A percentile compares a stretch with the other conserved stretches of the same genome.
These are phyloP conservation scores for Taxillus chinensis DNA, from an alignment of 164 flowering plant genomes.

Conservation along the genomic window DNA sequence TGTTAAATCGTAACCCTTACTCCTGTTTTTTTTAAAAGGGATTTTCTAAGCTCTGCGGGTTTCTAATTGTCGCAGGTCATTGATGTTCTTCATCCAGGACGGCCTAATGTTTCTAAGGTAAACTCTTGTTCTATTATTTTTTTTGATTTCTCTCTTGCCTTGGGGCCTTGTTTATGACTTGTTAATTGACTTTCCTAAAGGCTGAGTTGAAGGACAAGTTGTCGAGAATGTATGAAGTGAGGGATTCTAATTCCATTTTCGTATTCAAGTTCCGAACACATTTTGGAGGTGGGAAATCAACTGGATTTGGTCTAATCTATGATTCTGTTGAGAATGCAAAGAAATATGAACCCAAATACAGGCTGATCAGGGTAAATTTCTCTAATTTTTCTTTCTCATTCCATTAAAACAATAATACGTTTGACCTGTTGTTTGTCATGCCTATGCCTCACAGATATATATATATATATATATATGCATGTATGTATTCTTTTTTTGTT, in stretches of 20 bases:
- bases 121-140: background rate
- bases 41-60: background rate
- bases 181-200: slow-evolving; percentile 14
- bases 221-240: slow-evolving; percentile 48
- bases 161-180: background rate
- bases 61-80: slow-evolving; percentile 29
- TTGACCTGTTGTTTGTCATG: no score
- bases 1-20: no score
- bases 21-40: no score
- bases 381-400: background rate
- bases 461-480: no score
- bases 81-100: slow-evolving; percentile 69
- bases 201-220: slow-evolving; percentile 60
- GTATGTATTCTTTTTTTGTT: no score
- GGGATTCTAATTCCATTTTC: slow-evolving; percentile 50
- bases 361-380: slow-evolving; percentile 60
- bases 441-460: no score
- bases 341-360: slow-evolving; percentile 65
- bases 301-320: slow-evolving; percentile 62
- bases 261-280: slow-evolving; percentile 65
- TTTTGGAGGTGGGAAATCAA: slow-evolving; percentile 70
- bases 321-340: slow-evolving; percentile 61
- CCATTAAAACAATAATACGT: background rate
- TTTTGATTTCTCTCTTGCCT: background rate
- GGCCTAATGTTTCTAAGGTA: slow-evolving; percentile 66